Percentiles rank a stretch among this genome's conserved stretches.
Evolutionary conservation across 768 basidiomycete species (phyloP).

Genomic region (Cystobasidium tubakii): DNA sequence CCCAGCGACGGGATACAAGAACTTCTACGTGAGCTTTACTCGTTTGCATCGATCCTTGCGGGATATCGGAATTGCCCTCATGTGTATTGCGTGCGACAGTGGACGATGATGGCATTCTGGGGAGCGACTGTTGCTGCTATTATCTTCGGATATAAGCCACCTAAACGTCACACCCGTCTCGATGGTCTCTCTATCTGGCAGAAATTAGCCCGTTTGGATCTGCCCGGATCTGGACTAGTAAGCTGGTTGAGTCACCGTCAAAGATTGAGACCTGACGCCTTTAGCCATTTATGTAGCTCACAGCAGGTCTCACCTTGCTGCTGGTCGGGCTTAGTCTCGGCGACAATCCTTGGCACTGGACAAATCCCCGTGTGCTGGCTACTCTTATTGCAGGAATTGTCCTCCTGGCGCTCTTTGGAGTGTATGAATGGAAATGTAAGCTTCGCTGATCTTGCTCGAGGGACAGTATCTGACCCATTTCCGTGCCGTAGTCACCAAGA

Average conservation of each 20-base stretch:
- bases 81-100: not conserved
- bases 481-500: not conserved
- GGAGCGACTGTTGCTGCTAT: conserved; percentile 2
- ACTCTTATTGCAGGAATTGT: conserved; percentile 1
- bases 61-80: too few relatives aligned
- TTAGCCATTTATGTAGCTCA: not conserved
- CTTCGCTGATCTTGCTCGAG: not conserved
- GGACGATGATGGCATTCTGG: conserved; percentile 22
- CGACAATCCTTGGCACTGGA: conserved; percentile 19
- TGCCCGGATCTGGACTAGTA: not conserved
- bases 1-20: not conserved
- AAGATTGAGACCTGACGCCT: not conserved
- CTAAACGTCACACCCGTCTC: not conserved
- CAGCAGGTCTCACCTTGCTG: conserved; percentile 8
- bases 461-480: not conserved
- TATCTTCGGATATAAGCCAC: conserved; percentile 15
- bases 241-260: not conserved
- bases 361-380: not conserved
- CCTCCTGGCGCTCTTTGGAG: not conserved
- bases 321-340: conserved; percentile 14
- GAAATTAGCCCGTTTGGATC: conserved; percentile 14
- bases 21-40: conserved; percentile 16
- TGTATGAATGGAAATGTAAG: conserved; percentile 18
- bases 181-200: conserved; percentile 9
- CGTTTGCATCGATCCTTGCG: not conserved